Conservation (phyloP, 2,329 filamentous ascomycete genomes). For the Claviceps cyperi region DNA sequence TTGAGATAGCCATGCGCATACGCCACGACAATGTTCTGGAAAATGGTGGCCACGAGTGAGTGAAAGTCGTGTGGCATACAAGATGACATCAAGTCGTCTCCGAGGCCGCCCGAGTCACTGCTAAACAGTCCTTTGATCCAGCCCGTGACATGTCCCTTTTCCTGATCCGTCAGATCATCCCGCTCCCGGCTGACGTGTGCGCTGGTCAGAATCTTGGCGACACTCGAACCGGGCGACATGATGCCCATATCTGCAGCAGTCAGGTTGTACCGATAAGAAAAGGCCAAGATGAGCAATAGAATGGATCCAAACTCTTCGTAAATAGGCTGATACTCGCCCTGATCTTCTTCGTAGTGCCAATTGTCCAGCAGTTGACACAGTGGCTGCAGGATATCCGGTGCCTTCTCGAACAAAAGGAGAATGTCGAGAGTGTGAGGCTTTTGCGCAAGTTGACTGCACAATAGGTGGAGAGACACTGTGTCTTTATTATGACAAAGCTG, state of each 20-base stretch:
- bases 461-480: conserved; percentile 62
- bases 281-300: conserved; percentile 56
- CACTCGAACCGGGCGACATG: conserved; percentile 45
- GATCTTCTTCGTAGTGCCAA: conserved; percentile 72
- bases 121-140: conserved; percentile 73
- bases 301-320: conserved; percentile 78
- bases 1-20: conserved; percentile 50
- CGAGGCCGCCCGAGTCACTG: conserved; percentile 56
- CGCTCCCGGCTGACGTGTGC: conserved; percentile 41
- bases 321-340: conserved; percentile 69
- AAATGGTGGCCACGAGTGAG: conserved; percentile 59
- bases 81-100: conserved; percentile 68
- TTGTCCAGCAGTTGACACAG: conserved; percentile 62
- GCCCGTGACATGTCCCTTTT: conserved; percentile 50
- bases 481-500: conserved; percentile 59
- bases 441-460: conserved; percentile 60
- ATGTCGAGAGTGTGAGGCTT: conserved; percentile 61
- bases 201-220: conserved; percentile 49
- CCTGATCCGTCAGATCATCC: conserved; percentile 47
- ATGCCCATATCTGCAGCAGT: conserved; percentile 49
- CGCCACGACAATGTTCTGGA: conserved; percentile 60
- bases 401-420: conserved; percentile 59
- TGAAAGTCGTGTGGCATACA: conserved; percentile 77
- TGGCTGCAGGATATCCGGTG: conserved; percentile 54
- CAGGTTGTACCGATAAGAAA: conserved; percentile 62